Evolutionary conservation across 139 green algal genomes (phyloP), one percentile per base, ranked within the genome.

Genomic region (Chlorella ohadii): DNA sequence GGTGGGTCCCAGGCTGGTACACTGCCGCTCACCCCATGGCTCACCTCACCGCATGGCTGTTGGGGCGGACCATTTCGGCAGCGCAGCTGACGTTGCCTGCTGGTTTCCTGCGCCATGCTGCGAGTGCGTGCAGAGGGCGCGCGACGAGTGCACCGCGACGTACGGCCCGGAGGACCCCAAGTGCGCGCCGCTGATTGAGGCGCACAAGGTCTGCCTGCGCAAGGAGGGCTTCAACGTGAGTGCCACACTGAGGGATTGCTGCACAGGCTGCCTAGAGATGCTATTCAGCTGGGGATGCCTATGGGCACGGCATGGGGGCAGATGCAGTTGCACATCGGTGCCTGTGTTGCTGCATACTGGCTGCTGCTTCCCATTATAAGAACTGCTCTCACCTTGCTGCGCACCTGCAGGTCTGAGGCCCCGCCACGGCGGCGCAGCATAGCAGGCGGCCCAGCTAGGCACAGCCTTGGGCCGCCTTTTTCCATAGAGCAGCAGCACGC

Each of bases 221-320:
- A 83, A 92, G 27, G 96, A 98, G 83, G 96, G 96, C 23, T 98
- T 98, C 90, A 94, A 98, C 57, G 95, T 98, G 77, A 27, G 76
- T 59, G n/a, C 7, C 1, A 23, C 13, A 11, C 44, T 6, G 44
- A 6, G 11, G 44, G 28, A 33, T 15, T 73, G 66, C 16, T 51
- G 3, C 31, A n/a, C n/a, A n/a, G n/a, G n/a, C n/a, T n/a, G n/a
- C n/a, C n/a, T n/a, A n/a, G n/a, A n/a, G n/a, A n/a, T n/a, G n/a
- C n/a, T n/a, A n/a, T n/a, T n/a, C n/a, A n/a, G n/a, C n/a, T n/a
- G n/a, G n/a, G n/a, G n/a, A n/a, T n/a, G n/a, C n/a, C n/a, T n/a
- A 33, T 73, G 5, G 33, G 16, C 6, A 36, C 7, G 44, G 66
- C 33, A 47, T 55, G 7, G 11, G 44, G 44, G 7, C 6, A 6